Evolutionary conservation across 2,329 filamentous ascomycete species (phyloP).

Genomic region (Aspergillus spinulosporus): DNA sequence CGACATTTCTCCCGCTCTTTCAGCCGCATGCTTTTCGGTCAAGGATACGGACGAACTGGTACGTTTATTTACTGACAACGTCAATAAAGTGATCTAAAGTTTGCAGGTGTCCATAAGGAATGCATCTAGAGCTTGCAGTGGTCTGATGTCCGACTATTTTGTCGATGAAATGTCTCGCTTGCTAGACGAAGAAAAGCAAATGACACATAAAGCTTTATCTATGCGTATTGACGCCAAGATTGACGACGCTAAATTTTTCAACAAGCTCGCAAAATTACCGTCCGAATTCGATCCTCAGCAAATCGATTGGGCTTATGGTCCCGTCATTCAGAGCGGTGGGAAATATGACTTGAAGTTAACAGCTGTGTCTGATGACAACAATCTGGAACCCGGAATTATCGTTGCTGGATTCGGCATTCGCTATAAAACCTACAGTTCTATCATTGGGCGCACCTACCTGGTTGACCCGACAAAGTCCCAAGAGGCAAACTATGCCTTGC

Average conservation of each 20-base stretch:
- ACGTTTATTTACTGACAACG: constrained; percentile 27
- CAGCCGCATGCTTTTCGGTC: constrained; percentile 78
- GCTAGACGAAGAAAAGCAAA: constrained; percentile 94
- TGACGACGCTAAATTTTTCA: constrained; percentile 92
- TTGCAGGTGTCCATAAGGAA: constrained; percentile 80
- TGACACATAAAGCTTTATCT: constrained; percentile 83
- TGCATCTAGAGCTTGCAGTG: constrained; percentile 89
- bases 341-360: constrained; percentile 87
- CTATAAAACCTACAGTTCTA: constrained; percentile 93
- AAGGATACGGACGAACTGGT: constrained; percentile 93
- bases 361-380: constrained; percentile 75
- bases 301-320: constrained; percentile 91
- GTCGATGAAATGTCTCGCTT: constrained; percentile 97
- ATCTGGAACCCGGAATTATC: constrained; percentile 88
- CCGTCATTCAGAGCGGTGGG: constrained; percentile 90
- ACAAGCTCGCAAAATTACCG: constrained; percentile 76
- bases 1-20: constrained; percentile 80
- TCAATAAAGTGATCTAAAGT: constrained; percentile 16
- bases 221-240: constrained; percentile 88
- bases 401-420: constrained; percentile 87
- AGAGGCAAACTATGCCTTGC: constrained; percentile 88
- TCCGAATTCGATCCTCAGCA: constrained; percentile 83
- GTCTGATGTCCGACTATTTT: constrained; percentile 93
- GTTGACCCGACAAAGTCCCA: constrained; percentile 97
- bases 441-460: constrained; percentile 89